Percentiles rank a stretch among this genome's conserved stretches.
Evolutionary conservation across 2,329 filamentous ascomycete genomes (phyloP).

Genomic region (Fusarium hostae): DNA sequence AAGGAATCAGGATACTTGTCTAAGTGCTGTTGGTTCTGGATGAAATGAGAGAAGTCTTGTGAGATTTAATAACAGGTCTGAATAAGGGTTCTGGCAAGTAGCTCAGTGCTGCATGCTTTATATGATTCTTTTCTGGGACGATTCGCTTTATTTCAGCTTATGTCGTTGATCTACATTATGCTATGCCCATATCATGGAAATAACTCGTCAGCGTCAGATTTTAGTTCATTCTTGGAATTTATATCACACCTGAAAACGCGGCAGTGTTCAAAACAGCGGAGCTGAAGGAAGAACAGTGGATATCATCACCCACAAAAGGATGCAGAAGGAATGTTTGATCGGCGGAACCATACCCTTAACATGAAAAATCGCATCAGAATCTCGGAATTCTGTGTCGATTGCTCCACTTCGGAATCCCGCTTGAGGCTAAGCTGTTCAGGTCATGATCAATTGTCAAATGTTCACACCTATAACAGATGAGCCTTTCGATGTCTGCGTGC

Average conservation of each 20-base stretch:
- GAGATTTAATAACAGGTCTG: fast-evolving
- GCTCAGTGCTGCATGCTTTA: not conserved
- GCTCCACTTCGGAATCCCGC: not conserved
- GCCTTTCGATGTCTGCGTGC: not conserved
- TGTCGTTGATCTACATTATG: not conserved
- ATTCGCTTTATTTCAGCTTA: no score
- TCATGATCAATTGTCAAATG: not conserved
- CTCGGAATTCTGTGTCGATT: not conserved
- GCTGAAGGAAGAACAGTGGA: not conserved
- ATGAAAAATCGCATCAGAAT: no score
- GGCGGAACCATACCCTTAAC: not conserved
- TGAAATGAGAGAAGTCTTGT: fast-evolving
- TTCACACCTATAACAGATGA: not conserved
- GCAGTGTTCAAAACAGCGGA: not conserved
- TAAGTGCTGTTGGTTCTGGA: not conserved
- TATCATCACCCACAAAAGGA: not conserved
- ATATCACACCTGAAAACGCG: not conserved
- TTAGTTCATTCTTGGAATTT: not conserved
- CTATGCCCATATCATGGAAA: not conserved
- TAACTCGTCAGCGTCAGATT: not conserved
- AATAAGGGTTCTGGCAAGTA: fast-evolving
- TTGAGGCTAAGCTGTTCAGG: not conserved
- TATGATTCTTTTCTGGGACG: no score
- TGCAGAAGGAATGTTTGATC: not conserved
- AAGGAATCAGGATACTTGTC: fast-evolving